These are phyloP conservation scores for Xylaria sp. DNA, from an alignment of 2,329 filamentous ascomycete genomes.

Conservation along the genomic window DNA sequence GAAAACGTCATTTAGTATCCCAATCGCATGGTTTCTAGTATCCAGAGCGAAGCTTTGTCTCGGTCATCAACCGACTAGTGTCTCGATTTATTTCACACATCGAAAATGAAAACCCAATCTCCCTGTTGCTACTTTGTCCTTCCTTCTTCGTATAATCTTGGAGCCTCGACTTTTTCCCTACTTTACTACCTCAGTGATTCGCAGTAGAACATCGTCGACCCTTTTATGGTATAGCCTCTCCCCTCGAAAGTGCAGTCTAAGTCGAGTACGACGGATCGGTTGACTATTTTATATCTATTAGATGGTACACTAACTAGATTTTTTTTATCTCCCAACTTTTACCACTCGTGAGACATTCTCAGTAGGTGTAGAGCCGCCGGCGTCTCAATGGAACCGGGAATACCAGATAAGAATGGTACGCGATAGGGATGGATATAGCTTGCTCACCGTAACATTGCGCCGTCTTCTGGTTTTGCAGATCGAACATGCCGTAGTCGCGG, in stretches of 20 bases:
- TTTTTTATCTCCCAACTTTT: too few relatives aligned
- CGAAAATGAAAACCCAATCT: too few relatives aligned
- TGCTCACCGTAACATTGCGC: conserved; percentile 25
- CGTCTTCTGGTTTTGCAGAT: conserved; percentile 6
- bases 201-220: conserved; percentile 21
- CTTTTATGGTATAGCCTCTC: conserved; percentile 5
- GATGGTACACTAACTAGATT: too few relatives aligned
- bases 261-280: conserved; percentile 12
- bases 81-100: neutral
- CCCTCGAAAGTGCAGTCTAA: conserved; percentile 9
- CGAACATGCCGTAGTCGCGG: conserved; percentile 23
- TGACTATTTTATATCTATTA: neutral
- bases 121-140: too few relatives aligned
- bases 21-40: too few relatives aligned
- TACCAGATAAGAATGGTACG: too few relatives aligned
- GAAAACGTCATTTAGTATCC: too few relatives aligned
- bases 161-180: too few relatives aligned
- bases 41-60: neutral
- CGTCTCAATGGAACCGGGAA: too few relatives aligned
- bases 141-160: too few relatives aligned
- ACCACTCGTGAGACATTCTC: too few relatives aligned
- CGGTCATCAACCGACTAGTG: neutral
- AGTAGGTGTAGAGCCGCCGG: too few relatives aligned
- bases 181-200: neutral
- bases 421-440: neutral